Percentiles rank a stretch among this genome's conserved stretches.
Conservation (phyloP, 2,329 filamentous ascomycete species). For the Xylariomycetidae sp. region DNA sequence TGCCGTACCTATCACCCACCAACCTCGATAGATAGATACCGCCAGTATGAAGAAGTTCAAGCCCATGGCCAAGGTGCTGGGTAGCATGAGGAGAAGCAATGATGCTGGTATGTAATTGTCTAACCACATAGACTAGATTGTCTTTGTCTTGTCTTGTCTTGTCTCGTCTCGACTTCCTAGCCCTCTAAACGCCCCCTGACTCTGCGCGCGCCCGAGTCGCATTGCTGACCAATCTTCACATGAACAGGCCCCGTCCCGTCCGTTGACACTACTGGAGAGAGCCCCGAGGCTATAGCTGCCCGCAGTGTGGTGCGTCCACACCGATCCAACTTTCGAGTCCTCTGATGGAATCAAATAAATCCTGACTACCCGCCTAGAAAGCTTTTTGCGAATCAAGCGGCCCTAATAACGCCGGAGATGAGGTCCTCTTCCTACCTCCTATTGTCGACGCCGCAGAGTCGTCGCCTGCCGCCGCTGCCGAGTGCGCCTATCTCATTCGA, state of each 20-base stretch:
- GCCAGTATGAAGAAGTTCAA: conserved; percentile 41
- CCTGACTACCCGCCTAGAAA: conserved; percentile 46
- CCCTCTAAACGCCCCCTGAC: no score
- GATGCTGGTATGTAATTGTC: conserved; percentile 22
- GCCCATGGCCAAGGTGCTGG: conserved; percentile 53
- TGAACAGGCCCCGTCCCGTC: conserved; percentile 15
- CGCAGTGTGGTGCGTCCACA: conserved; percentile 58
- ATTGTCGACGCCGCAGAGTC: conserved; percentile 96
- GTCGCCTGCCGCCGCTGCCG: conserved; percentile 76
- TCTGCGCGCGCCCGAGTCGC: no score
- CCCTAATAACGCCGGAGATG: conserved; percentile 64
- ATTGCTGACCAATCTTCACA: no score
- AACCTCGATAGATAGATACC: no score
- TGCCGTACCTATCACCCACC: no score
- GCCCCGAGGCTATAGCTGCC: conserved; percentile 62
- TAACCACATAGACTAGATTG: no score
- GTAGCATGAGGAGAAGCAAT: conserved; percentile 47
- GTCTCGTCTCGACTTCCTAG: no score
- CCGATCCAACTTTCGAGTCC: conserved; percentile 1
- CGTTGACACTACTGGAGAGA: conserved; percentile 40
- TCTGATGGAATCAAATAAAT: conserved; percentile 6
- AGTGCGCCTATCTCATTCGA: conserved; percentile 75
- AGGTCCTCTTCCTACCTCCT: conserved; percentile 84
- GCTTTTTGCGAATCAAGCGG: conserved; percentile 75
- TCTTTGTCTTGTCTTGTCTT: no score